Base-by-base conservation (phyloP, 768 basidiomycete species). In the Collybia mongolica region DNA sequence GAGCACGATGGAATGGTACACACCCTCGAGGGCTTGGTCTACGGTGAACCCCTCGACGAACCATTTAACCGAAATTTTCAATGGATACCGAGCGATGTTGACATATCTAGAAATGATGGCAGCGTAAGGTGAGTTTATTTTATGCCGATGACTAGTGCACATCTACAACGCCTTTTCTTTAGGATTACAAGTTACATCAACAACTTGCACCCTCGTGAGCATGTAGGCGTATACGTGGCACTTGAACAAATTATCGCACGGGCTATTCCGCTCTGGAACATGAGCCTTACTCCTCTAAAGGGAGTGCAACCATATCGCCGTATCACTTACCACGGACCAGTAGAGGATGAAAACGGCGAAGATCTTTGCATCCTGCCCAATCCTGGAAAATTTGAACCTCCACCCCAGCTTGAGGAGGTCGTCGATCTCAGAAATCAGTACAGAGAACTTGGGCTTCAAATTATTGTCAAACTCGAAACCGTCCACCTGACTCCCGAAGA, bases 161-260 rank as follows among this genome's bases (percentile, higher is more conserved):
- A 26, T 11, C 35, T 3, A 1, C 18, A 20, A 24, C 15, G 19
- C 26, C 19, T 11, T 38, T 38, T 17, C 2, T 6, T 18, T 8
- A 69, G 68, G 41, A 66, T 69, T 20, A 65, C 60, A 15, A 68
- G 65, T 12, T 75, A 77, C 51, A 74, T 76, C 60, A 75, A 75
- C 54, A 73, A 73, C 39, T 58, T 76, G 5, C 65, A 73, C 49
- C 74, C 72, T 1, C 41, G 53, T 6, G 49, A 49, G n/a, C 56
- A 60, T 36, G 46, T 49, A 37, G 32, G 44, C 12, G 61, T 73
- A 12, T 68, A 68, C 49, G 11, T 24, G 9, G 44, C 63, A 9
- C 49, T 71, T n/a, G 62, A 67, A 20, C 24, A 59, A 35, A 36
- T 71, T 36, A 66, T 73, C 37, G 43, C 48, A 0, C 52, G 53